These are phyloP conservation scores for Lecanicillium sp. DNA, from an alignment of 2,329 filamentous ascomycete species.

Conservation along the genomic window DNA sequence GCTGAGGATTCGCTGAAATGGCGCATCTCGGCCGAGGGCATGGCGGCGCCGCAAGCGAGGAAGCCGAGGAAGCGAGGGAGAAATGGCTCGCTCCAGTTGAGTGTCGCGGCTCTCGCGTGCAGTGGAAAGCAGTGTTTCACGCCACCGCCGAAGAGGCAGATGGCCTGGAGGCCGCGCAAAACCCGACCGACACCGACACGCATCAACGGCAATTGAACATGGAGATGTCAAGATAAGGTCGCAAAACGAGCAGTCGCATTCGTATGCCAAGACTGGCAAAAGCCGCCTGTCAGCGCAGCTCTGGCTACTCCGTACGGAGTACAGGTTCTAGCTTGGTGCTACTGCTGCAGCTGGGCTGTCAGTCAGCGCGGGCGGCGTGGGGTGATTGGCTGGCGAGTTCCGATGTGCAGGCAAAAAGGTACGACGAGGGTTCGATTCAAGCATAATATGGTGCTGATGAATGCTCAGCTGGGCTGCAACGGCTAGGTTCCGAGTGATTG, in stretches of 20 bases:
- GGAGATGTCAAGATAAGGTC: no score
- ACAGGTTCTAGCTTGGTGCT: neutral
- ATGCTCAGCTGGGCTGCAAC: slow-evolving; percentile 10
- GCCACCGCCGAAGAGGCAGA: neutral
- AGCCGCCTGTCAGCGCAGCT: slow-evolving; percentile 9
- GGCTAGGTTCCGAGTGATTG: slow-evolving; percentile 10
- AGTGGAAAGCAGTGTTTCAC: neutral
- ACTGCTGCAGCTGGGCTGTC: neutral
- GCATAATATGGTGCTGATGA: slow-evolving; percentile 6
- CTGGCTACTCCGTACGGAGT: no score
- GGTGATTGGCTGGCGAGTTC: slow-evolving; percentile 13
- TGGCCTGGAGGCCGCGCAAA: no score
- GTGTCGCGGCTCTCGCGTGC: slow-evolving; percentile 9
- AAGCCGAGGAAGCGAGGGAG: neutral
- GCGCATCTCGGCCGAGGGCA: no score
- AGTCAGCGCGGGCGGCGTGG: neutral
- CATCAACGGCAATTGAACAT: no score
- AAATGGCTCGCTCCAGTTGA: neutral
- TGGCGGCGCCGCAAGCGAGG: no score
- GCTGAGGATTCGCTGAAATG: no score
- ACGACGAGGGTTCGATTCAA: slow-evolving; percentile 4
- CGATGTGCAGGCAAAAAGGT: slow-evolving; percentile 4
- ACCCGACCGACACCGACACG: no score
- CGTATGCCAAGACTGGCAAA: neutral
- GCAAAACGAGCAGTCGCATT: no score